A percentile compares a stretch with the other conserved stretches of the same genome.
Conservation (phyloP, 2,329 filamentous ascomycete species). For the Raffaelea albimanens region DNA sequence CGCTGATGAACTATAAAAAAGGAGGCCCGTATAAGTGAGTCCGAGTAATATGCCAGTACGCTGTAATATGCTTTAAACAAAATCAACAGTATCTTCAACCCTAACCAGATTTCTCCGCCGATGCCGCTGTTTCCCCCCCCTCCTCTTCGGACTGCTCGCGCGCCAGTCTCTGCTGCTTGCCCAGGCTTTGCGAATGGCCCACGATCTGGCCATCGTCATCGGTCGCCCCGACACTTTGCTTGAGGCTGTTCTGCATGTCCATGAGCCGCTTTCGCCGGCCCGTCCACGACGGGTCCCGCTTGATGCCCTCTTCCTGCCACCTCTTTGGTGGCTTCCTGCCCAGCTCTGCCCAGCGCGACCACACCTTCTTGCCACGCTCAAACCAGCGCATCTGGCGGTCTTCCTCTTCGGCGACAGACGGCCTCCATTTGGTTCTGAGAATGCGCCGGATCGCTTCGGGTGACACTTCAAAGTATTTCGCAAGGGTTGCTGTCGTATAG, state of each 20-base stretch:
- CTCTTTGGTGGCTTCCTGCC: conserved; percentile 51
- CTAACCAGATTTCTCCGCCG: too few relatives aligned
- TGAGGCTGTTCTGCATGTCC: too few relatives aligned
- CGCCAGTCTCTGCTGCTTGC: too few relatives aligned
- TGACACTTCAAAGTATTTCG: conserved; percentile 75
- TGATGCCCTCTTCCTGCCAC: conserved; percentile 46
- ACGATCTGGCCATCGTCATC: too few relatives aligned
- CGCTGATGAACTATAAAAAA: too few relatives aligned
- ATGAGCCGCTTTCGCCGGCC: conserved; percentile 5
- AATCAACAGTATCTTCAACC: neutral
- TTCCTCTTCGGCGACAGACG: conserved; percentile 45
- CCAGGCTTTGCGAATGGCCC: too few relatives aligned
- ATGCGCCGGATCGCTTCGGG: conserved; percentile 82
- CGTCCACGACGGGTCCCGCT: conserved; percentile 12
- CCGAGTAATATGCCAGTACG: too few relatives aligned
- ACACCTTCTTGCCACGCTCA: conserved; percentile 49
- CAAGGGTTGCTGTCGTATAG: conserved; percentile 66
- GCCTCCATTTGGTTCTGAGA: conserved; percentile 67
- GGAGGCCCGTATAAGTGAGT: too few relatives aligned
- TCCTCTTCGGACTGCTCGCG: too few relatives aligned
- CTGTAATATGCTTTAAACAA: too few relatives aligned
- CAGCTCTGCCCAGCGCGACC: conserved; percentile 48
- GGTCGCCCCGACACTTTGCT: too few relatives aligned
- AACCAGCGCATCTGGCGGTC: conserved; percentile 53
- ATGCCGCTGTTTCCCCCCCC: too few relatives aligned